Base-by-base conservation (phyloP, 352 stramenopile genomes). In the Pythium phragmitis region DNA sequence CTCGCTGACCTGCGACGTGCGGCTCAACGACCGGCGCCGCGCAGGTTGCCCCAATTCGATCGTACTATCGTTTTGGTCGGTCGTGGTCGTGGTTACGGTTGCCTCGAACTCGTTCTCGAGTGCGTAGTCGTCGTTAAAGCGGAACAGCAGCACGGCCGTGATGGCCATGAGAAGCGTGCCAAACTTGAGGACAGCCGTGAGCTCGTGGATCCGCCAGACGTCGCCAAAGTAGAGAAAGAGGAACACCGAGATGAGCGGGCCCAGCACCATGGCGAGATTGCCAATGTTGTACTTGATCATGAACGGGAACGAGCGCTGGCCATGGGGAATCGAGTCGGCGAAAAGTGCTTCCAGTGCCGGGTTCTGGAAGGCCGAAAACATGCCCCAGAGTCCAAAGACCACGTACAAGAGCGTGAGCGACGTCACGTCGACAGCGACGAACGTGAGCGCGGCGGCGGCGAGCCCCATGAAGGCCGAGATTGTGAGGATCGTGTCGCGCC, bases 251-350 rank as follows among this genome's bases (percentile, higher is more conserved):
- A 88, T 56, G 21, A 63, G 26, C 7, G 82, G 82, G 0, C 82
- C 82, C 13, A 89, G 65, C 55, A 87, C 80, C 63, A 86, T 79
- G 39, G 82, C 82, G 4, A 89, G 51, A 55, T 89, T 91, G 71
- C 71, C 79, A 43, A 91, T 76, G 58, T 88, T 87, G 79, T 89
- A 89, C 72, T 91, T 91, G 75, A 91, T 83, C 79, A 86, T 89
- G 68, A 89, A 89, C 1, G 82, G 82, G 47, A 78, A 88, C 50
- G 80, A 88, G 17, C 82, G 73, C 53, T 77, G 72, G 39, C 82
- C 80, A 43, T 85, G 75, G 58, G 78, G 80, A 57, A 91, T 89
- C 28, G 82, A 91, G 48, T 91, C 82, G 21, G 82, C 82, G 54
- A 91, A 91, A 2, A 91, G 67, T 55, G 82, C 82, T 55, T 91